Percentiles rank a stretch among this genome's conserved stretches.
These are phyloP conservation scores for Adiantum capillusveneris DNA, from an alignment of 75 land plant species.

Conservation along the genomic window DNA sequence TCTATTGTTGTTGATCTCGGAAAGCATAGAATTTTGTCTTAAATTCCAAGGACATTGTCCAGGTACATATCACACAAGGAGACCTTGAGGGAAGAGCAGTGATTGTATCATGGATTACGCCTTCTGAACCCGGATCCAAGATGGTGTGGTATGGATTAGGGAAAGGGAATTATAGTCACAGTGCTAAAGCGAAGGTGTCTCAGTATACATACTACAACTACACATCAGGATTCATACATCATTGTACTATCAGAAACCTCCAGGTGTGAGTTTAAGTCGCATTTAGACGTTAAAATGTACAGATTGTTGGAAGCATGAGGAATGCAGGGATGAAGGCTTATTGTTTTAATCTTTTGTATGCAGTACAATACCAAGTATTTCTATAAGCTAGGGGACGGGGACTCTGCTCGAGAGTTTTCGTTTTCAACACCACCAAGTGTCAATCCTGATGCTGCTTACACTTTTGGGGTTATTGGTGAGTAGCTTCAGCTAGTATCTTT, in stretches of 20 bases:
- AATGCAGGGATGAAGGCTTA: not conserved
- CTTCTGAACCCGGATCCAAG: slow-evolving; percentile 14
- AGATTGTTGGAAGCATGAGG: slow-evolving; percentile 1
- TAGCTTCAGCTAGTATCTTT: too few relatives aligned
- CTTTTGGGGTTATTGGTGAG: slow-evolving; percentile 70
- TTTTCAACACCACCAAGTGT: slow-evolving; percentile 49
- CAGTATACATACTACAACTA: slow-evolving; percentile 35
- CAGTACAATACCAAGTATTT: slow-evolving; percentile 61
- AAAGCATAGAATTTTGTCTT: too few relatives aligned
- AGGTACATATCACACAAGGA: slow-evolving; percentile 47
- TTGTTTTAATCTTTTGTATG: not conserved
- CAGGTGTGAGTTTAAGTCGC: slow-evolving; percentile 12
- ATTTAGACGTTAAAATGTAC: not conserved
- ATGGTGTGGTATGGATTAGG: slow-evolving; percentile 23
- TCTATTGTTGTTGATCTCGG: too few relatives aligned
- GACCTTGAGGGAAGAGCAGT: slow-evolving; percentile 29
- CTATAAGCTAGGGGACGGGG: slow-evolving; percentile 51
- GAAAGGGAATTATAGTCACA: slow-evolving; percentile 8
- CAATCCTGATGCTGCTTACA: slow-evolving; percentile 58
- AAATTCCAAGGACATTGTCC: too few relatives aligned
- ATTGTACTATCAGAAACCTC: slow-evolving; percentile 17
- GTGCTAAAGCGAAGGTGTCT: slow-evolving; percentile 13
- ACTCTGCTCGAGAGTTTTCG: slow-evolving; percentile 51
- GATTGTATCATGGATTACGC: slow-evolving; percentile 40
- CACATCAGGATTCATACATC: slow-evolving; percentile 47